These are phyloP conservation scores for Rhodamnia rubescens DNA, from an alignment of 345 rosid species.

Conservation along the genomic window DNA sequence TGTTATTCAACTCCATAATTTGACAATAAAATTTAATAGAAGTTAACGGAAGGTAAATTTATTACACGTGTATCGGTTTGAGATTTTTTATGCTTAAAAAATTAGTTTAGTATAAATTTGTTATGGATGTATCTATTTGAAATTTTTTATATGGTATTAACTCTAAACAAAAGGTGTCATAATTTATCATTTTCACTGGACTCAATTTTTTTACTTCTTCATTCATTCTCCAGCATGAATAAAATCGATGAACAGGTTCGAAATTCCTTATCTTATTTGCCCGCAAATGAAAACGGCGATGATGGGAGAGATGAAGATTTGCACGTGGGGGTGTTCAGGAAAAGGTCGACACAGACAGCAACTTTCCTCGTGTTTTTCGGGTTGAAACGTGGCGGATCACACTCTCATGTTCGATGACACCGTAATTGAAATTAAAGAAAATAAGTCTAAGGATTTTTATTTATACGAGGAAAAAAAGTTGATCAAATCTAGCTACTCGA, in stretches of 20 bases:
- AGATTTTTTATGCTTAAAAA: too few relatives aligned
- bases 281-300: not conserved
- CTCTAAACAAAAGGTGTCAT: not conserved
- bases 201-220: not conserved
- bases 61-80: too few relatives aligned
- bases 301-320: not conserved
- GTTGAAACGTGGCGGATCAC: not conserved
- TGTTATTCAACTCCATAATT: too few relatives aligned
- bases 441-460: not conserved
- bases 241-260: not conserved
- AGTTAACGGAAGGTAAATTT: too few relatives aligned
- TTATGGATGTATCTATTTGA: too few relatives aligned
- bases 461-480: too few relatives aligned
- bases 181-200: not conserved
- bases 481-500: too few relatives aligned
- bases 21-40: too few relatives aligned
- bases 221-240: not conserved
- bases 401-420: not conserved
- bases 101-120: too few relatives aligned
- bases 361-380: not conserved
- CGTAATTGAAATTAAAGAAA: not conserved
- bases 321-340: not conserved
- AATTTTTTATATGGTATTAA: too few relatives aligned
- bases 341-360: not conserved
- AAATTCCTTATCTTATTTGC: not conserved